phyloP scores from a whole-genome alignment of 2,329 filamentous ascomycete genomes.

The Cryphonectria naterciae region DNA sequence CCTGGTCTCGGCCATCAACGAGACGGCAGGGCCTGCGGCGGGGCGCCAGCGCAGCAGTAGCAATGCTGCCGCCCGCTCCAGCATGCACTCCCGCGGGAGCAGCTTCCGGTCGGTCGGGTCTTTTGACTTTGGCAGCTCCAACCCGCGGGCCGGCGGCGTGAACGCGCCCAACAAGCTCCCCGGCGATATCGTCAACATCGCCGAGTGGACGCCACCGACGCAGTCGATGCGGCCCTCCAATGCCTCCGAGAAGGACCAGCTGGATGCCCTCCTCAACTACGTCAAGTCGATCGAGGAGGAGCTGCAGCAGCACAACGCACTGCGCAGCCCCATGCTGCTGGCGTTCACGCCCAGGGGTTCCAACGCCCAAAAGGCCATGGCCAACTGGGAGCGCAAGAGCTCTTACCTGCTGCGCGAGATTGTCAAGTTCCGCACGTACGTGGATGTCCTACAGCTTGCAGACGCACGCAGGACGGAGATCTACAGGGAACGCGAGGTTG shows the following conservation, averaged over 20 bases:
- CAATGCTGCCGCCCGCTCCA: slow-evolving; percentile 47
- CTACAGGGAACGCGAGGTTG: slow-evolving; percentile 62
- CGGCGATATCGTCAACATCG: slow-evolving; percentile 81
- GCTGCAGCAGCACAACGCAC: slow-evolving; percentile 82
- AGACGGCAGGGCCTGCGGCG: slow-evolving; percentile 38
- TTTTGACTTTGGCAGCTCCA: slow-evolving; percentile 65
- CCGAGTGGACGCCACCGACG: slow-evolving; percentile 86
- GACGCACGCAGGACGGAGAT: slow-evolving; percentile 72
- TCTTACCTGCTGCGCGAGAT: slow-evolving; percentile 90
- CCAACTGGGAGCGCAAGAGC: slow-evolving; percentile 97
- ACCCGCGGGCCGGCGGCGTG: slow-evolving; percentile 53
- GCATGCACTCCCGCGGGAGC: slow-evolving; percentile 50
- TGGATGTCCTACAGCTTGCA: slow-evolving; percentile 79
- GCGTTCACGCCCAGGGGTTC: slow-evolving; percentile 85
- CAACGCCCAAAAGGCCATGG: slow-evolving; percentile 83
- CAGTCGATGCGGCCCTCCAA: slow-evolving; percentile 88
- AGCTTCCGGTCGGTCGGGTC: slow-evolving; percentile 58
- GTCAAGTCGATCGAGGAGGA: slow-evolving; percentile 86
- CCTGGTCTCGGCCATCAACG: slow-evolving; percentile 57
- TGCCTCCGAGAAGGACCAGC: slow-evolving; percentile 78
- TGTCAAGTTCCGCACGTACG: slow-evolving; percentile 95
- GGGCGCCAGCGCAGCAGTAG: slow-evolving; percentile 52
- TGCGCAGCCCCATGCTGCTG: slow-evolving; percentile 83
- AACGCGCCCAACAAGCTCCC: slow-evolving; percentile 61
- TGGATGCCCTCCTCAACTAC: slow-evolving; percentile 74